These are phyloP conservation scores for Secale cereale DNA, from an alignment of 176 grass and related monocot species.

Conservation along the genomic window DNA sequence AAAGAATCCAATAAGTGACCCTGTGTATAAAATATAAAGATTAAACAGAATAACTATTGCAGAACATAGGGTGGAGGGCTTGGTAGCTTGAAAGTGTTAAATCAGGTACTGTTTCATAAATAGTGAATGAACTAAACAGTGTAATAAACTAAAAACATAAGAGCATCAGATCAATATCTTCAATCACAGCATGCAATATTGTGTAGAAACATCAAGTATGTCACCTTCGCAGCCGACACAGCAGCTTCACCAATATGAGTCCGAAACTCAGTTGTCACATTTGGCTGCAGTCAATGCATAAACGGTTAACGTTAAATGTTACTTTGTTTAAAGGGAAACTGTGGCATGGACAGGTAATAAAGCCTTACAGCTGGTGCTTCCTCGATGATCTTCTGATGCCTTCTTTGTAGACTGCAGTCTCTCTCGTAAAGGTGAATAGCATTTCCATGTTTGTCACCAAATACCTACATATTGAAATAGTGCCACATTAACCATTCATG, in stretches of 20 bases:
- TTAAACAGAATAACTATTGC: constrained; percentile 24
- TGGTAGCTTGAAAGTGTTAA: background rate
- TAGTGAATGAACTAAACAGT: background rate
- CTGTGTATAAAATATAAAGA: constrained; percentile 34
- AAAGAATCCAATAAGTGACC: constrained; percentile 54
- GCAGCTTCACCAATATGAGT: constrained; percentile 81
- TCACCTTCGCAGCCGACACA: constrained; percentile 90
- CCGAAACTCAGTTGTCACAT: constrained; percentile 65
- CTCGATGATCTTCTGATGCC: constrained; percentile 97
- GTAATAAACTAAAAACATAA: background rate
- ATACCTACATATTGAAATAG: constrained; percentile 51
- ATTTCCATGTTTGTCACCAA: constrained; percentile 91
- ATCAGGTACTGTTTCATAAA: constrained; percentile 1
- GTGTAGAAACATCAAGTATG: constrained; percentile 21
- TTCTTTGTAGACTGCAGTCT: constrained; percentile 97
- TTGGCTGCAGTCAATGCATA: constrained; percentile 56
- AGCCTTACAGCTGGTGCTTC: constrained; percentile 92
- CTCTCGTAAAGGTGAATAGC: constrained; percentile 93
- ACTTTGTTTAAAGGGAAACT: constrained; percentile 16
- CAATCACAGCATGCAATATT: constrained; percentile 1
- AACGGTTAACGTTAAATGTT: background rate
- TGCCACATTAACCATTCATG: background rate
- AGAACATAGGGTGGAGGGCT: background rate
- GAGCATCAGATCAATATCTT: background rate
- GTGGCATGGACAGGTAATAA: constrained; percentile 4